Conservation (phyloP, 2,329 filamentous ascomycete genomes). For the Hypocreales sp. region DNA sequence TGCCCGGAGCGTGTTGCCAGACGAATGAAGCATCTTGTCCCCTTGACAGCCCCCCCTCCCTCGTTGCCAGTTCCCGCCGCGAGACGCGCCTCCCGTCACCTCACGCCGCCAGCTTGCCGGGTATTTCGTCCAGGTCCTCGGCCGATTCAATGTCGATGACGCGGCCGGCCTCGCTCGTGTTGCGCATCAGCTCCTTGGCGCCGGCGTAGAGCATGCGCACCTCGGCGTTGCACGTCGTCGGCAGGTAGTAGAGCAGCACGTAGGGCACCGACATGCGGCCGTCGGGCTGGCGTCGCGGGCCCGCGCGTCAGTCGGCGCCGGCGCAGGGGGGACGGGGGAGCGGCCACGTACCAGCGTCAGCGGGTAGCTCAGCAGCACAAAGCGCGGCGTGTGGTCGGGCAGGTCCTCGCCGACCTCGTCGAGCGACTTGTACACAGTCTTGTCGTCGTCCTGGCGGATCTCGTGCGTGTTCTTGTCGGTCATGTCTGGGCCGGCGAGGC, state of each 20-base stretch:
- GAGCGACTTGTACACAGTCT: slow-evolving; percentile 64
- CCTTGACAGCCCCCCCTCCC: not conserved
- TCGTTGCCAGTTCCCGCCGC: too few relatives aligned
- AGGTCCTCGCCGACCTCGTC: slow-evolving; percentile 75
- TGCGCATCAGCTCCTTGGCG: slow-evolving; percentile 90
- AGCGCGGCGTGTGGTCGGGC: slow-evolving; percentile 82
- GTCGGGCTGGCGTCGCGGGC: slow-evolving; percentile 39
- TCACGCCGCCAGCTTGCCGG: slow-evolving; percentile 44
- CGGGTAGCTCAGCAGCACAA: slow-evolving; percentile 81
- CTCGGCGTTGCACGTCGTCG: slow-evolving; percentile 76
- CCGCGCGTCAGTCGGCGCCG: not conserved
- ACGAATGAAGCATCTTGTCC: slow-evolving; percentile 12
- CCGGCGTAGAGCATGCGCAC: slow-evolving; percentile 89
- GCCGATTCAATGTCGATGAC: slow-evolving; percentile 72
- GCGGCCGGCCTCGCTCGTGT: slow-evolving; percentile 75
- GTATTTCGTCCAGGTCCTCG: slow-evolving; percentile 74
- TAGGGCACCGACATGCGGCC: slow-evolving; percentile 84
- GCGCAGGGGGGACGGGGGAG: not conserved
- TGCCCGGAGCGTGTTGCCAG: slow-evolving; percentile 33
- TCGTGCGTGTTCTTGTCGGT: slow-evolving; percentile 87
- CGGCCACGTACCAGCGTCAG: slow-evolving; percentile 53
- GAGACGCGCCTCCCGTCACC: too few relatives aligned
- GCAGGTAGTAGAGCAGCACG: slow-evolving; percentile 87
- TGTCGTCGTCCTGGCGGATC: slow-evolving; percentile 68
- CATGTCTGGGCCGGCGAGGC: slow-evolving; percentile 42